Percentiles rank a stretch among this genome's conserved stretches.
These are phyloP conservation scores for Phytopythium cucurbitacearum DNA, from an alignment of 352 stramenopile genomes.

Conservation along the genomic window DNA sequence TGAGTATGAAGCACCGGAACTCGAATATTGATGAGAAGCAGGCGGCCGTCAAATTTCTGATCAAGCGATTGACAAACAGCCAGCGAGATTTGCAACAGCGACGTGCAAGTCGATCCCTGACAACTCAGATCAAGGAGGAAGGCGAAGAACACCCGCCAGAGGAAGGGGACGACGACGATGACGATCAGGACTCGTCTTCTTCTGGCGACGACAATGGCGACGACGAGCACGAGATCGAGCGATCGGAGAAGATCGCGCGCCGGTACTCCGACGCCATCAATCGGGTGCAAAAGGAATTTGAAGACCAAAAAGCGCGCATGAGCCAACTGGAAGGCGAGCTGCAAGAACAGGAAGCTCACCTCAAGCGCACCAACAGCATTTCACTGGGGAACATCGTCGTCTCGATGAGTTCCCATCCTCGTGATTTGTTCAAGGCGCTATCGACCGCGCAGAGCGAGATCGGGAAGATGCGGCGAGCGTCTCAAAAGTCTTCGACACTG, in stretches of 20 bases:
- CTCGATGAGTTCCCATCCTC: slow-evolving; percentile 48
- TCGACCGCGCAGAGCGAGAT: slow-evolving; percentile 41
- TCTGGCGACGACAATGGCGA: slow-evolving; percentile 9
- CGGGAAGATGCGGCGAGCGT: slow-evolving; percentile 33
- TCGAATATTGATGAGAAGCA: slow-evolving; percentile 58
- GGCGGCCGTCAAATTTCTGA: slow-evolving; percentile 33
- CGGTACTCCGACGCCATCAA: slow-evolving; percentile 51
- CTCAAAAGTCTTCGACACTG: slow-evolving; percentile 42
- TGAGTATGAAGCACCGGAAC: slow-evolving; percentile 41
- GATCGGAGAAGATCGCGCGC: slow-evolving; percentile 37
- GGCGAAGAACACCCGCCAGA: neutral
- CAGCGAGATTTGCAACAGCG: slow-evolving; percentile 3
- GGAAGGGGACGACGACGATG: neutral
- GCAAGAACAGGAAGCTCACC: slow-evolving; percentile 29
- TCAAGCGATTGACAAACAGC: slow-evolving; percentile 29
- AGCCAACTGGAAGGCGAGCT: slow-evolving; percentile 37
- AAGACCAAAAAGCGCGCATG: slow-evolving; percentile 41
- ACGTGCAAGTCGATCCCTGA: neutral
- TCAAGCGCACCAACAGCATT: slow-evolving; percentile 58
- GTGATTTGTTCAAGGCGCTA: slow-evolving; percentile 61
- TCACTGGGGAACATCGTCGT: slow-evolving; percentile 43
- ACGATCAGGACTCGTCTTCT: slow-evolving; percentile 3
- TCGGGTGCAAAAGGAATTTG: slow-evolving; percentile 46
- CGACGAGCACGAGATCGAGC: slow-evolving; percentile 14
- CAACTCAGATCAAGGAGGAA: slow-evolving; percentile 2